Evolutionary conservation across 495 filamentous ascomycete genomes (phyloP).

Genomic region (Xylaria bambusicola): DNA sequence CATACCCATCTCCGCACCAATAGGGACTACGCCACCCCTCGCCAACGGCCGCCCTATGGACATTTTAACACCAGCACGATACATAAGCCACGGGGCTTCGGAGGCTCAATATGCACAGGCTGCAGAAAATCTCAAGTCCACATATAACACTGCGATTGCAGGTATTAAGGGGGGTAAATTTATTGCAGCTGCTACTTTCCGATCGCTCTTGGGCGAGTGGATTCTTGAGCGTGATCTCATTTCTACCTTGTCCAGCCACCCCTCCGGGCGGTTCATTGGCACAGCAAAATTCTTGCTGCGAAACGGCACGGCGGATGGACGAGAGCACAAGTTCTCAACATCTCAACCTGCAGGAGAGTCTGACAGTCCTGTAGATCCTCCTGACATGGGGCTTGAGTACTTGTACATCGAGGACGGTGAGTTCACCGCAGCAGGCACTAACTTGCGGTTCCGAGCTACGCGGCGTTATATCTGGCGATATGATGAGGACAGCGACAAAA

Average conservation of each 20-base stretch:
- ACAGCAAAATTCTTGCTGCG: slow-evolving; percentile 65
- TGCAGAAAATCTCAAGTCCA: slow-evolving; percentile 33
- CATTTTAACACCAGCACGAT: slow-evolving; percentile 48
- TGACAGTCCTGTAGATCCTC: slow-evolving; percentile 17
- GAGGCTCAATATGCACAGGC: slow-evolving; percentile 25
- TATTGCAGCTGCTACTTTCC: slow-evolving; percentile 66
- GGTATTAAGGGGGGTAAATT: slow-evolving; percentile 45
- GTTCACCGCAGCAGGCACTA: slow-evolving; percentile 51
- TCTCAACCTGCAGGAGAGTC: slow-evolving; percentile 51
- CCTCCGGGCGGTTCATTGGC: slow-evolving; percentile 63
- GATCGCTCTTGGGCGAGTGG: slow-evolving; percentile 76
- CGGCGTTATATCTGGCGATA: slow-evolving; percentile 62
- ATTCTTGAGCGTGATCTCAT: slow-evolving; percentile 51
- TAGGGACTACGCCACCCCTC: slow-evolving; percentile 31
- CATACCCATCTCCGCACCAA: slow-evolving; percentile 34
- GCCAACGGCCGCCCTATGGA: slow-evolving; percentile 43
- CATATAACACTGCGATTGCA: slow-evolving; percentile 34
- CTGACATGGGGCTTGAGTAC: slow-evolving; percentile 52
- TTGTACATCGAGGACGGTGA: slow-evolving; percentile 66
- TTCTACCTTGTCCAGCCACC: slow-evolving; percentile 50
- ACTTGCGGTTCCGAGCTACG: slow-evolving; percentile 50
- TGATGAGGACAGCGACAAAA: slow-evolving; percentile 49
- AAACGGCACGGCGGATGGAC: slow-evolving; percentile 47
- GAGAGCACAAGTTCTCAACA: slow-evolving; percentile 30
- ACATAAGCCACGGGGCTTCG: slow-evolving; percentile 26